Conservation (phyloP, 2,329 filamentous ascomycete species). For the Sphaerulina musiva region DNA sequence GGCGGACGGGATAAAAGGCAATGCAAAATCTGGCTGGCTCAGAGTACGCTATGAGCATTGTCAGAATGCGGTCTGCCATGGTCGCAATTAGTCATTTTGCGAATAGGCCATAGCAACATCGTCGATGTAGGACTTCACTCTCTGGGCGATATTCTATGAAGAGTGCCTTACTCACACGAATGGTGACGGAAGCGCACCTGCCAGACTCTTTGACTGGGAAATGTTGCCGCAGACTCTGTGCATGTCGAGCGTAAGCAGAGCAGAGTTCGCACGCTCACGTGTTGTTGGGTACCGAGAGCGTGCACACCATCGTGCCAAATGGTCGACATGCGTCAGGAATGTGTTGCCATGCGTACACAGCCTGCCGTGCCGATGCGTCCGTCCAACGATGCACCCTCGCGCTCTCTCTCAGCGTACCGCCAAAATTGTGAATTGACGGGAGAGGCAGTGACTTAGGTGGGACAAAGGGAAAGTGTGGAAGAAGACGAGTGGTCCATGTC, state of each 20-base stretch:
- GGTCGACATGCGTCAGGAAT: slow-evolving; percentile 3
- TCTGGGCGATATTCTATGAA: not conserved
- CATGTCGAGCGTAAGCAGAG: not conserved
- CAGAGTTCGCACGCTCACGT: not conserved
- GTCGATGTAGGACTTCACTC: not conserved
- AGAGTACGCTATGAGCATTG: not conserved
- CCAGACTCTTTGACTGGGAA: not conserved
- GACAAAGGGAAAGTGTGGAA: slow-evolving; percentile 7
- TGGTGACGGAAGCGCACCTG: not conserved
- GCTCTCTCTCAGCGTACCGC: slow-evolving; percentile 4
- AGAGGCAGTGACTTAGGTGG: slow-evolving; percentile 6
- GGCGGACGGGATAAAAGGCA: not conserved
- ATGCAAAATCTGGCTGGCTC: not conserved
- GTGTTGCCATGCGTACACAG: slow-evolving; percentile 7
- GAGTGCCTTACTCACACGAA: too few species aligned
- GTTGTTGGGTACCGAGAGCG: not conserved
- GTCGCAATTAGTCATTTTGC: slow-evolving; percentile 1
- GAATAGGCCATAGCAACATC: slow-evolving; percentile 3
- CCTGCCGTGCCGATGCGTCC: slow-evolving; percentile 8
- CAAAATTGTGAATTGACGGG: slow-evolving; percentile 8
- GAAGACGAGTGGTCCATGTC: slow-evolving; percentile 16
- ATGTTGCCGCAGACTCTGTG: not conserved
- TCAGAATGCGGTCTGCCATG: not conserved
- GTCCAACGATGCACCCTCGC: slow-evolving; percentile 2
- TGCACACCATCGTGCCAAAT: not conserved